Evolutionary conservation across 2,329 filamentous ascomycete species (phyloP).

Genomic region (Fusarium albidum): DNA sequence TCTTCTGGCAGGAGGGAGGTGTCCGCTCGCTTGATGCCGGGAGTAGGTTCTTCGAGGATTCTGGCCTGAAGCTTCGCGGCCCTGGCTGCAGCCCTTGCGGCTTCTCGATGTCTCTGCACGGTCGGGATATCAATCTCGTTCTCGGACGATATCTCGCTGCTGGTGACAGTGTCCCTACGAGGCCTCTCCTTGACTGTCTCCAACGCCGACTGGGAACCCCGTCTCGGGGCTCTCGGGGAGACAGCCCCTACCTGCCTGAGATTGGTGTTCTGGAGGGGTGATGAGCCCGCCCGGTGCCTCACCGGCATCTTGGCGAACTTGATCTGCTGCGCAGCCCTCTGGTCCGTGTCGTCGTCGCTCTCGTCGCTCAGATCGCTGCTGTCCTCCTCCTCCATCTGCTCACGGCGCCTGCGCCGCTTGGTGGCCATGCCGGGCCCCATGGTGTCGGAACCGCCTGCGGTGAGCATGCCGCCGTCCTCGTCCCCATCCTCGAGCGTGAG

Average conservation of each 20-base stretch:
- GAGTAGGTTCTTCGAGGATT: conserved; percentile 49
- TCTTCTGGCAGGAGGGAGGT: conserved; percentile 65
- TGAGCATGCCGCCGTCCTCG: conserved; percentile 77
- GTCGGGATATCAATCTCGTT: conserved; percentile 77
- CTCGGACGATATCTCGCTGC: conserved; percentile 84
- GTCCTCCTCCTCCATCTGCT: conserved; percentile 84
- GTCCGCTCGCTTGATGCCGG: conserved; percentile 53
- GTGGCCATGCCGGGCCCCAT: conserved; percentile 73
- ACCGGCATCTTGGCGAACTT: conserved; percentile 97
- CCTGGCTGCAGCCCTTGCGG: conserved; percentile 63
- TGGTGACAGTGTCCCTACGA: conserved; percentile 79
- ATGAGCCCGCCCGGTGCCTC: conserved; percentile 84
- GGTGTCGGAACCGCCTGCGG: conserved; percentile 72
- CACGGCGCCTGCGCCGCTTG: conserved; percentile 70
- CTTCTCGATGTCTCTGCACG: conserved; percentile 70
- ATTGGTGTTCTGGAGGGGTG: conserved; percentile 77
- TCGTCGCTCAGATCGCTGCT: conserved; percentile 87
- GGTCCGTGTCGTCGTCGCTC: conserved; percentile 79
- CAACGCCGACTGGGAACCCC: conserved; percentile 76
- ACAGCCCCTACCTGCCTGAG: conserved; percentile 60
- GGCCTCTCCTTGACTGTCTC: conserved; percentile 75
- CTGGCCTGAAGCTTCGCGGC: conserved; percentile 48
- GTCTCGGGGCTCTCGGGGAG: conserved; percentile 60
- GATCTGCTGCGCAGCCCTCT: conserved; percentile 85
- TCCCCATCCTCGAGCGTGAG: conserved; percentile 74